These are phyloP conservation scores for Knoxdaviesia capensis DNA, from an alignment of 2,329 filamentous ascomycete genomes.

Conservation along the genomic window DNA sequence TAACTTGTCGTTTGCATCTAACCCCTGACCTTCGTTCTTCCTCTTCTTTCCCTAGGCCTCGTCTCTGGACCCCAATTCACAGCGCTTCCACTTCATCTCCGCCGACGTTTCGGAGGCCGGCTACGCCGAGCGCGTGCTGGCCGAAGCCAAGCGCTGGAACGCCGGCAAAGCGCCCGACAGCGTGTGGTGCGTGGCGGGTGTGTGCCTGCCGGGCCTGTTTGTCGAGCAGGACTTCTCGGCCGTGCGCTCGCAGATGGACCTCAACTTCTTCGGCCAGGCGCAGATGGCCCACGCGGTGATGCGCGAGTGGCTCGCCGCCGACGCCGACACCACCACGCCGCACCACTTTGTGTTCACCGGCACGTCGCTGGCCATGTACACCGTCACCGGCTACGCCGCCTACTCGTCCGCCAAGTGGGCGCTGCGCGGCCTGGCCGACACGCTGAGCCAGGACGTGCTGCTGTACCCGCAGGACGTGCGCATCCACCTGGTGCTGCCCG, in stretches of 20 bases:
- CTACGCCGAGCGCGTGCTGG: slow-evolving; percentile 50
- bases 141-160: slow-evolving; percentile 64
- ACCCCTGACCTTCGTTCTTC: slow-evolving; percentile 3
- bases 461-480: slow-evolving; percentile 72
- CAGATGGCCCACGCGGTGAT: slow-evolving; percentile 73
- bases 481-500: slow-evolving; percentile 67
- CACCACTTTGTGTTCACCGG: slow-evolving; percentile 80
- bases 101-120: slow-evolving; percentile 57
- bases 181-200: slow-evolving; percentile 79
- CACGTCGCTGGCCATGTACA: slow-evolving; percentile 54
- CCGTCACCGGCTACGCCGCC: slow-evolving; percentile 61
- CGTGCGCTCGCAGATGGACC: slow-evolving; percentile 65
- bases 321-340: slow-evolving; percentile 23
- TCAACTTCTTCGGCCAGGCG: slow-evolving; percentile 74
- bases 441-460: slow-evolving; percentile 62
- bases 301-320: slow-evolving; percentile 45
- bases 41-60: slow-evolving; percentile 26
- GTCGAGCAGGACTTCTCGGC: slow-evolving; percentile 48
- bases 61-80: slow-evolving; percentile 42
- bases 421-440: slow-evolving; percentile 64
- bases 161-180: slow-evolving; percentile 52
- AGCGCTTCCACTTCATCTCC: slow-evolving; percentile 67
- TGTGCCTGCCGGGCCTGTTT: slow-evolving; percentile 56
- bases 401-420: slow-evolving; percentile 79
- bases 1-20: neutral